Percentiles rank a stretch among this genome's conserved stretches.
phyloP scores from a whole-genome alignment of 1,284 basidiomycete genomes.

The Fomes fomentarius region DNA sequence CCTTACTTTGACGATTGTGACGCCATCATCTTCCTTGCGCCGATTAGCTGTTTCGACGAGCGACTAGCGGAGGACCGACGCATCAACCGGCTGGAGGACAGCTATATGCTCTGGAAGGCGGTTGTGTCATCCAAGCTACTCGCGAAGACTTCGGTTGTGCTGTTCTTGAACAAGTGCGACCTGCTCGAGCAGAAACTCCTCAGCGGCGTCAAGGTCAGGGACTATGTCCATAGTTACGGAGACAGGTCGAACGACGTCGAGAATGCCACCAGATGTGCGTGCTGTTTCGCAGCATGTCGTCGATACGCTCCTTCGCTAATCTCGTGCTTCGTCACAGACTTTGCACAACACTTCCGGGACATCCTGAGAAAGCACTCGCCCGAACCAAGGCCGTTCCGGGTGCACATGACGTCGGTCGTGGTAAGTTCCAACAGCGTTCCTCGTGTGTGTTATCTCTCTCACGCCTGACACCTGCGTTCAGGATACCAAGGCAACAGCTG shows the following conservation, averaged over 20 bases:
- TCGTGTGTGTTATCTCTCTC: slow-evolving; percentile 2
- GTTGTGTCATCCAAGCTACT: slow-evolving; percentile 44
- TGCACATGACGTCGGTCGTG: slow-evolving; percentile 75
- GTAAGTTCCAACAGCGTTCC: slow-evolving; percentile 41
- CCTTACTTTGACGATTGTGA: slow-evolving; percentile 46
- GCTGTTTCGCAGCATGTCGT: no score
- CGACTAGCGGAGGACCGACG: slow-evolving; percentile 44
- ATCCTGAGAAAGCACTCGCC: slow-evolving; percentile 40
- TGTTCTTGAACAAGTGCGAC: slow-evolving; percentile 50
- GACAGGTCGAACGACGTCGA: slow-evolving; percentile 39
- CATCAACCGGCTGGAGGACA: slow-evolving; percentile 48
- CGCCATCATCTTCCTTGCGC: slow-evolving; percentile 46
- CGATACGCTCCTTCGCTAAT: no score
- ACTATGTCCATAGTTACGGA: slow-evolving; percentile 51
- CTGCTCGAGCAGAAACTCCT: slow-evolving; percentile 68
- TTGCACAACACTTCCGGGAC: slow-evolving; percentile 44
- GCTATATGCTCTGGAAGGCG: slow-evolving; percentile 43
- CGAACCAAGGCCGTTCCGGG: slow-evolving; percentile 64
- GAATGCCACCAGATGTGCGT: slow-evolving; percentile 41
- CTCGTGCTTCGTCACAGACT: slow-evolving; percentile 33
- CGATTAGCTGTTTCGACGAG: slow-evolving; percentile 47
- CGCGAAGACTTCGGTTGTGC: slow-evolving; percentile 39
- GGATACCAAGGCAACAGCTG: slow-evolving; percentile 73
- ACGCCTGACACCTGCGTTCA: slow-evolving; percentile 30
- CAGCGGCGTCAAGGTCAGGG: slow-evolving; percentile 59